These are phyloP conservation scores for Ascoidea asiatica DNA, from an alignment of 805 yeast species.

Conservation along the genomic window DNA sequence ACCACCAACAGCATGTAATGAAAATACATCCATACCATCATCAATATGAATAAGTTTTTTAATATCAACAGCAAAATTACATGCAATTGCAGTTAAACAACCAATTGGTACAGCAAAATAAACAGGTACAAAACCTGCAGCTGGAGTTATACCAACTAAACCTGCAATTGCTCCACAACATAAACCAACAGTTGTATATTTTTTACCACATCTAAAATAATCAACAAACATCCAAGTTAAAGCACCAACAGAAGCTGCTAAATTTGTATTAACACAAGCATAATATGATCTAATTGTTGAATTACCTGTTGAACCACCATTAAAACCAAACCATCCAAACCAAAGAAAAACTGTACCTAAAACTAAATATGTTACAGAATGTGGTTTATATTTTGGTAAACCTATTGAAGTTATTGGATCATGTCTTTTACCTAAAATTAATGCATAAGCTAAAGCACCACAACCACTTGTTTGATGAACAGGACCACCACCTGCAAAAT, in stretches of 20 bases:
- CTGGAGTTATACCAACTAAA: slow-evolving; percentile 91
- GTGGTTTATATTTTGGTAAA: slow-evolving; percentile 87
- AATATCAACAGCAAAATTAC: slow-evolving; percentile 78
- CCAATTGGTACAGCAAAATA: slow-evolving; percentile 84
- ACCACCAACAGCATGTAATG: slow-evolving; percentile 92
- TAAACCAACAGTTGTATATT: slow-evolving; percentile 89
- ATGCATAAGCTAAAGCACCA: slow-evolving; percentile 89
- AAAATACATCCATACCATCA: slow-evolving; percentile 91
- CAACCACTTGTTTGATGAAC: slow-evolving; percentile 92
- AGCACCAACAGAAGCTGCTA: slow-evolving; percentile 91
- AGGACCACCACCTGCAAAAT: slow-evolving; percentile 98
- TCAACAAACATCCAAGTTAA: slow-evolving; percentile 91
- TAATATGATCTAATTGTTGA: slow-evolving; percentile 89
- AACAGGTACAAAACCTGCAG: slow-evolving; percentile 91
- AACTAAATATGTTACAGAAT: slow-evolving; percentile 80
- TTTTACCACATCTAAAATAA: slow-evolving; percentile 63
- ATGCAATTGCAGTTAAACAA: slow-evolving; percentile 56
- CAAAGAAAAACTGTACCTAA: slow-evolving; percentile 89
- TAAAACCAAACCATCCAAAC: slow-evolving; percentile 99
- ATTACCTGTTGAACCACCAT: slow-evolving; percentile 96
- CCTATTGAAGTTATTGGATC: slow-evolving; percentile 59
- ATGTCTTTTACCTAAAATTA: slow-evolving; percentile 82
- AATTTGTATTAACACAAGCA: slow-evolving; percentile 83
- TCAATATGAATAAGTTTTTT: slow-evolving; percentile 65
- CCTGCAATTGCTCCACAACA: slow-evolving; percentile 94